Evolutionary conservation across 345 rosid species (phyloP), one percentile per base, ranked within the genome.

Genomic region (Salix dunnii): DNA sequence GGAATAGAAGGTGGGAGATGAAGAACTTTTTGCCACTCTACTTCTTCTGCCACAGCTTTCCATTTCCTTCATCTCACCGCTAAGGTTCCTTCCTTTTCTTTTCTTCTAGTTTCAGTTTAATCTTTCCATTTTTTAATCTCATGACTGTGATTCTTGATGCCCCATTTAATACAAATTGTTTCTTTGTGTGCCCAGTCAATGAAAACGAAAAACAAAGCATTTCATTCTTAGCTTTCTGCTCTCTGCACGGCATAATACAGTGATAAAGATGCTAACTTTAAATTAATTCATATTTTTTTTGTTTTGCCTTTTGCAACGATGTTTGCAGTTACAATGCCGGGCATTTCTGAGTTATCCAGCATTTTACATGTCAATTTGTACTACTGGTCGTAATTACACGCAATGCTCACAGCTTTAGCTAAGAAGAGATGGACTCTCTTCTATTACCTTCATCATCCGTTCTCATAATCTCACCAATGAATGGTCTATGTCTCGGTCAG

Each of bases 41-140:
- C 38, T 46, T 33, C 17, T 13, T 40, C 81, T 40, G 77, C 85
- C 78, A 76, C 86, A 38, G 27, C 77, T 72, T 79, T 74, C 12
- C 84, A 85, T 74, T 76, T 85, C 76, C 73, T 63, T 71, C 86
- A 85, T 10, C 63, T 76, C 75, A 86, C 85, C 87, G 87, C 89
- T 60, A 87, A 89, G 90, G 92, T 89, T 74, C 11, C 40, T 63
- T 14, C 67, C 33, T 4, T 63, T 27, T 27, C 20, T 63, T 9
- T 63, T 60, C 30, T 60, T 63, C 67, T 63, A 25, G 35, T 63
- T 62, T 27, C 67, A 25, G n/a, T 63, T 30, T 23, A 11, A 3
- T 13, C 27, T 62, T 62, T 62, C 35, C 17, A 16, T n/a, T 13
- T 28, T 23, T 28, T 53, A 20, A 23, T 20, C 60, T 53, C 1